Conservation (phyloP, 805 yeast genomes). For the Pichia manshurica region DNA sequence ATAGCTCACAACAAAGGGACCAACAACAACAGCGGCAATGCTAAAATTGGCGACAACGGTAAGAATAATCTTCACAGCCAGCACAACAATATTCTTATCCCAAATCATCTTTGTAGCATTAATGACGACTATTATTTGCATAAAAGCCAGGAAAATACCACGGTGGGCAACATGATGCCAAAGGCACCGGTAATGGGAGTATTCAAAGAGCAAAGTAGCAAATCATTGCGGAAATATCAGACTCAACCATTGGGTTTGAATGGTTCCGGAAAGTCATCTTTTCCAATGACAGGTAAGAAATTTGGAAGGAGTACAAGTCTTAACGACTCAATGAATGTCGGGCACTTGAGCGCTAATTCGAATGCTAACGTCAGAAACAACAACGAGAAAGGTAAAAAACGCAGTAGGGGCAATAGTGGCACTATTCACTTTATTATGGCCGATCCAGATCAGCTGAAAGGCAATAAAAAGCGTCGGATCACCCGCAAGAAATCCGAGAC, state of each 20-base stretch:
- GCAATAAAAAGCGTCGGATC: constrained; percentile 6
- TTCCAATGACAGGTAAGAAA: not conserved
- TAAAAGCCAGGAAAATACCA: not conserved
- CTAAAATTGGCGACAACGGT: not conserved
- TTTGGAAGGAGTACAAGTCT: constrained; percentile 4
- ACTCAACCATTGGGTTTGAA: constrained; percentile 3
- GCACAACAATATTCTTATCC: not conserved
- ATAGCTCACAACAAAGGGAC: not conserved
- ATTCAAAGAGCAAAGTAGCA: constrained; percentile 16
- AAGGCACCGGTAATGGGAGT: constrained; percentile 23
- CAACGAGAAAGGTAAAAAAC: not conserved
- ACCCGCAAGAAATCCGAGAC: not conserved
- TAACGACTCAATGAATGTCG: not conserved
- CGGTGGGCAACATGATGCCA: not conserved
- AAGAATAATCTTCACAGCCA: not conserved
- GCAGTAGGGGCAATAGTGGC: constrained; percentile 2
- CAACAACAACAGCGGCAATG: constrained; percentile 1
- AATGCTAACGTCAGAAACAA: not conserved
- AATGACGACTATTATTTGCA: not conserved
- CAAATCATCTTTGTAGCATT: not conserved
- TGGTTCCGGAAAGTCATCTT: not conserved
- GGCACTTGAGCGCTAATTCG: not conserved
- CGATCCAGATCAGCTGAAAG: constrained; percentile 12
- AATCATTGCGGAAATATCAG: not conserved
- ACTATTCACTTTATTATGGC: constrained; percentile 17